These are phyloP conservation scores for Prunus armeniaca DNA, from an alignment of 306 rosid genomes.

Conservation along the genomic window DNA sequence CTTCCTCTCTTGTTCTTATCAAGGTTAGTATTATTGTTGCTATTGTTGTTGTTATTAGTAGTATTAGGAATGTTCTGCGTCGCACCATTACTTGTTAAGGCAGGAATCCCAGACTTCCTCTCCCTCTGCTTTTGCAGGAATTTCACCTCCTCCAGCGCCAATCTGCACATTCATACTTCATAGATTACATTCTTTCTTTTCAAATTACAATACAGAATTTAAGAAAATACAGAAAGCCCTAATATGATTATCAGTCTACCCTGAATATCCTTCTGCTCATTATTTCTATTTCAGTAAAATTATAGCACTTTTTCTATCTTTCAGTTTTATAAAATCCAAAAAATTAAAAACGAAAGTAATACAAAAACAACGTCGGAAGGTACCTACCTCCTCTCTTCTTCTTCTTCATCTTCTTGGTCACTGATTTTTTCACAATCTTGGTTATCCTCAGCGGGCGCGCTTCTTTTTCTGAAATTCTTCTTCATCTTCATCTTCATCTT, in stretches of 20 bases:
- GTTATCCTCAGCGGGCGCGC: slow-evolving; percentile 27
- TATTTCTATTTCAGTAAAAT: background rate
- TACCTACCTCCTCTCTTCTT: slow-evolving; percentile 61
- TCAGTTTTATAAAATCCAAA: background rate
- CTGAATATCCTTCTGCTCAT: background rate
- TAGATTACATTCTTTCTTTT: background rate
- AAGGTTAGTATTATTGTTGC: background rate
- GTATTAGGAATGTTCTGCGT: slow-evolving; percentile 13
- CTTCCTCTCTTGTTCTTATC: slow-evolving; percentile 5
- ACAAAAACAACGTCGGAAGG: background rate
- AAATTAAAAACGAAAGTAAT: background rate
- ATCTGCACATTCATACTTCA: slow-evolving; percentile 31
- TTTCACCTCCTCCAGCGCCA: slow-evolving; percentile 89
- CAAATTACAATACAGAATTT: background rate
- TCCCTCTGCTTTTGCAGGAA: slow-evolving; percentile 92
- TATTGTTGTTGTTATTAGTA: slow-evolving; percentile 25
- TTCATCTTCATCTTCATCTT: slow-evolving; percentile 52
- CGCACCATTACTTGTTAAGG: slow-evolving; percentile 31
- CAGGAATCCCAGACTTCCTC: slow-evolving; percentile 79
- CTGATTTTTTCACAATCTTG: background rate
- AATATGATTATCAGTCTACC: background rate
- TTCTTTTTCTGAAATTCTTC: slow-evolving; percentile 69
- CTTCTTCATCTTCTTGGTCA: slow-evolving; percentile 51
- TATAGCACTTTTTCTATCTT: background rate
- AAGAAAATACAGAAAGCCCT: background rate